Conservation (phyloP, 371 early-diverging fungal species). For the Umbelopsis sp. region DNA sequence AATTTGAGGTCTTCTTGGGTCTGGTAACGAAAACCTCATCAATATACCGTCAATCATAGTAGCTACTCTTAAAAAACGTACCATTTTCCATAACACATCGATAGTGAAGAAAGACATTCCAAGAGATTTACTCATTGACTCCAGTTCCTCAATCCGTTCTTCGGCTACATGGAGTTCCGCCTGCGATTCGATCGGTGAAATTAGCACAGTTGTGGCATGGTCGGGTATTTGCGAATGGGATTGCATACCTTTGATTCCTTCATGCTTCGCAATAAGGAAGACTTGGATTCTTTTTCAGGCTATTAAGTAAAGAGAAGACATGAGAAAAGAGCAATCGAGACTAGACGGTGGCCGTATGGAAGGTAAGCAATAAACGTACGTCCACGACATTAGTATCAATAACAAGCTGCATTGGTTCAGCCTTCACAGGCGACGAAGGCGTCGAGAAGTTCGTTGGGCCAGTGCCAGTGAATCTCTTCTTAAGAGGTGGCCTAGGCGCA, state of each 20-base stretch:
- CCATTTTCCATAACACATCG: conserved; percentile 11
- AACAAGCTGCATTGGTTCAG: neutral
- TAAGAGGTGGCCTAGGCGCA: conserved; percentile 7
- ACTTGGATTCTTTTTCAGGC: conserved; percentile 2
- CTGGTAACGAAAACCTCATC: neutral
- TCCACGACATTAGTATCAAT: neutral
- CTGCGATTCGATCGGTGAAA: neutral
- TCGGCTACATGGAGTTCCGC: neutral
- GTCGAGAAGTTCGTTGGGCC: conserved; percentile 9
- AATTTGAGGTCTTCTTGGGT: conserved; percentile 4
- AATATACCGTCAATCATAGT: too few species aligned
- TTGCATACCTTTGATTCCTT: neutral
- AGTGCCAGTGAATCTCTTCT: conserved; percentile 9
- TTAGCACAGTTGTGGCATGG: neutral
- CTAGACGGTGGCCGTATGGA: too few species aligned
- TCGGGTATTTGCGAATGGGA: neutral
- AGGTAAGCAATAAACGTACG: neutral
- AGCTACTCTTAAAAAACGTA: neutral
- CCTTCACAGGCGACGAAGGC: neutral
- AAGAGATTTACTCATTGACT: neutral
- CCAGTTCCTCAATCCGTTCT: conserved; percentile 1
- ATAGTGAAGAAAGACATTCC: neutral
- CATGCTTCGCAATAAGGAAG: conserved; percentile 5
- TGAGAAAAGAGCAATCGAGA: neutral
- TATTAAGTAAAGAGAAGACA: neutral